Conservation (phyloP, 352 stramenopile species). For the Phytophthora crassamura region DNA sequence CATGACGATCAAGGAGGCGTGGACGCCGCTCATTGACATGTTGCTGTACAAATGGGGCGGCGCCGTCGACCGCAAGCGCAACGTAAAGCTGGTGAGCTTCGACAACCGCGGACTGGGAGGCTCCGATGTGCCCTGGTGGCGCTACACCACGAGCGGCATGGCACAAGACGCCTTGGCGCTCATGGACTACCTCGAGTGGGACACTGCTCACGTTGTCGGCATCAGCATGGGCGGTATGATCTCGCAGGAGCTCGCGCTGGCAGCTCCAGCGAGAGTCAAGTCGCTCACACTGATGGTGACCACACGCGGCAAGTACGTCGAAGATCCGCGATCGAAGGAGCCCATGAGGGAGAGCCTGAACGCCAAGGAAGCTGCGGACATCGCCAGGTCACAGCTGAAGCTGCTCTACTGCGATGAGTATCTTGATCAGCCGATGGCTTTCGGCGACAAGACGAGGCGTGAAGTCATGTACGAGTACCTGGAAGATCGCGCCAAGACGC, state of each 20-base stretch:
- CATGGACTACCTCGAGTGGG: conserved; percentile 58
- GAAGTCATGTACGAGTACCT: conserved; percentile 35
- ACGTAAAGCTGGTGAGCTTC: conserved; percentile 53
- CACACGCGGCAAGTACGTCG: conserved; percentile 44
- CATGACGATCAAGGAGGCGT: conserved; percentile 51
- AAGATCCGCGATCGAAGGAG: conserved; percentile 40
- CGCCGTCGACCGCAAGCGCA: conserved; percentile 22
- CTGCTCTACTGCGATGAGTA: conserved; percentile 47
- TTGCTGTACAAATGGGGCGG: conserved; percentile 46
- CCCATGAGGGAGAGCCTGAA: conserved; percentile 38
- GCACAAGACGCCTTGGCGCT: conserved; percentile 53
- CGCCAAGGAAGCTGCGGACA: conserved; percentile 33
- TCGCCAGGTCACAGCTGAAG: conserved; percentile 35
- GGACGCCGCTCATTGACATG: conserved; percentile 51
- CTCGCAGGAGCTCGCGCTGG: conserved; percentile 50
- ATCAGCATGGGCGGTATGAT: conserved; percentile 70
- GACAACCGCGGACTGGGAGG: conserved; percentile 65
- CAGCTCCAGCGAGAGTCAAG: conserved; percentile 43
- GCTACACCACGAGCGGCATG: conserved; percentile 61
- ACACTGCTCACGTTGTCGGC: conserved; percentile 43
- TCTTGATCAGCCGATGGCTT: conserved; percentile 38
- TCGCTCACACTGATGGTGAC: conserved; percentile 62
- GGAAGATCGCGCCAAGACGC: conserved; percentile 16
- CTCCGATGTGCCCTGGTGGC: conserved; percentile 43
- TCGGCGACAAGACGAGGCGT: conserved; percentile 29